Conservation (phyloP, 768 basidiomycete species). For the Auricularia cornea region DNA sequence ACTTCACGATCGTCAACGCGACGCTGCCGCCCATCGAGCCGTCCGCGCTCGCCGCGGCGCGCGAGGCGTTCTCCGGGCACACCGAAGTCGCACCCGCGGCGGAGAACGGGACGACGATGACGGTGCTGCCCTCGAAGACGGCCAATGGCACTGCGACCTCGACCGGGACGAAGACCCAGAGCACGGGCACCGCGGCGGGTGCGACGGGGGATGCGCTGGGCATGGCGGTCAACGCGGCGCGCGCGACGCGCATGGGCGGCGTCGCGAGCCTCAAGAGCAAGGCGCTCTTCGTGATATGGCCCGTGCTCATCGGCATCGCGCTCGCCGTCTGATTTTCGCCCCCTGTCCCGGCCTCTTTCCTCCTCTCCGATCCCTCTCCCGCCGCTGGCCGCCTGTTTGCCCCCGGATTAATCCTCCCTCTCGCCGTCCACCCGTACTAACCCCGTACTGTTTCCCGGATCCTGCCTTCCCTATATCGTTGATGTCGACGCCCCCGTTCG, state of each 20-base stretch:
- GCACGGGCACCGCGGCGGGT: neutral
- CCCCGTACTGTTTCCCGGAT: too few species aligned
- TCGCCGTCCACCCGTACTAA: too few species aligned
- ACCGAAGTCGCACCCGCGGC: neutral
- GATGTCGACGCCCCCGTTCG: too few species aligned
- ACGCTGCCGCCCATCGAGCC: neutral
- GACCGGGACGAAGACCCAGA: neutral
- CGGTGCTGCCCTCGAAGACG: too few species aligned
- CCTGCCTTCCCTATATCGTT: too few species aligned
- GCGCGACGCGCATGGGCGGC: neutral
- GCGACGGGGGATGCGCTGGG: neutral
- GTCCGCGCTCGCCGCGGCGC: neutral
- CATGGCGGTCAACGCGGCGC: neutral
- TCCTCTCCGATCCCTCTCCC: too few species aligned
- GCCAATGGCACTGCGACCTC: too few species aligned
- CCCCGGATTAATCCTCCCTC: too few species aligned
- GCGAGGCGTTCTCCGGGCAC: neutral
- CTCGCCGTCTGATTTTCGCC: neutral
- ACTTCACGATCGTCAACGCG: neutral
- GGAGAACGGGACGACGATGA: too few species aligned
- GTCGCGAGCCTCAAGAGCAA: neutral
- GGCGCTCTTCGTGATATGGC: neutral
- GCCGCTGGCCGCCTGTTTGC: too few species aligned
- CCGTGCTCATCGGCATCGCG: neutral
- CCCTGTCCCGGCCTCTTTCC: too few species aligned